Evolutionary conservation across 495 filamentous ascomycete species (phyloP), one percentile per base, ranked within the genome.

Genomic region (Lophiostoma macrostomum): DNA sequence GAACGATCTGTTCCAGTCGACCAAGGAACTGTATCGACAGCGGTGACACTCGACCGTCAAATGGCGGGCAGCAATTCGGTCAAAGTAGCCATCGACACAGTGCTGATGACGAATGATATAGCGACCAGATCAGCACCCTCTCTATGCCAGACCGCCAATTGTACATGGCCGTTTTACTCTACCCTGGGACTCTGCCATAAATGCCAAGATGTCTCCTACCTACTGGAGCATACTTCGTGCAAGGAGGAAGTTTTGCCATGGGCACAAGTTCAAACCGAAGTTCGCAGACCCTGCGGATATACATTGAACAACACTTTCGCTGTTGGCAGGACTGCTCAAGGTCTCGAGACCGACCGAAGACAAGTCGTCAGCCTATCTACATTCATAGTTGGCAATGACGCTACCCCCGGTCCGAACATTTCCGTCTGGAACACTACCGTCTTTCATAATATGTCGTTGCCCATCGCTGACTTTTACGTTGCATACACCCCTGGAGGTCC

Each of bases 401-500:
- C 20, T 12, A 19, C 34, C n/a, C 14, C 8, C 2, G 8, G 19
- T 10, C n/a, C 2, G 1, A 5, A 5, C 13, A 16, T 19, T 22
- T 30, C n/a, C 23, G 30, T 1, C 37, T 50, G 37, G 36, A 50
- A 50, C 27, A 50, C 54, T 2, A 50, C 38, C 4, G 20, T 45
- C 18, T 57, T 57, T 29, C 13, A 24, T 5, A 38, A 57, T n/a
- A 30, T 34, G 16, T 27, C 22, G 12, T 20, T 44, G 23, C 49
- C 56, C 5, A 47, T 59, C n/a, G 2, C 53, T 16, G 41, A 49
- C 31, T 41, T 59, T n/a, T 59, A 59, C 24, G 16, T 53, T n/a
- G 56, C 19, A 16, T 59, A 25, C 16, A 53, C 25, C 8, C 48
- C 48, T 29, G 54, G 54, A 37, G 46, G 38, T 13, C 10, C 12